A percentile compares a stretch with the other conserved stretches of the same genome.
Evolutionary conservation across 345 rosid species (phyloP).

Genomic region (Corchorus capsularis): DNA sequence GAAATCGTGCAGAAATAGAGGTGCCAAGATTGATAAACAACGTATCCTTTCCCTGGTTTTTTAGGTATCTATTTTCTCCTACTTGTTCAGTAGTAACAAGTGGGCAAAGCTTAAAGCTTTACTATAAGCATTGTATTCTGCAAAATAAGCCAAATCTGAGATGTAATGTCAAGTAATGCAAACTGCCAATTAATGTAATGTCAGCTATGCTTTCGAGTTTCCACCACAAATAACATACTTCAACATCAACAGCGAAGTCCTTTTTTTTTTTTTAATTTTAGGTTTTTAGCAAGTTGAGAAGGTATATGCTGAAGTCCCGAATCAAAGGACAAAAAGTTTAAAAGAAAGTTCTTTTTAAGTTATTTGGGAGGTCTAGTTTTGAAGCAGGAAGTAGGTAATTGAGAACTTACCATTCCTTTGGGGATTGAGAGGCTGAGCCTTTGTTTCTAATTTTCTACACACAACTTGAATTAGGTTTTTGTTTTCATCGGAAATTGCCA

Average conservation of each 20-base stretch:
- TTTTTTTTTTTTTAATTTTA: not conserved
- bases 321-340: not conserved
- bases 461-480: not conserved
- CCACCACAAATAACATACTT: not conserved
- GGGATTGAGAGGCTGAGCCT: constrained; percentile 12
- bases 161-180: not conserved
- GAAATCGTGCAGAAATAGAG: too few species aligned
- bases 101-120: too few species aligned
- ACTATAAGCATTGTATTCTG: too few species aligned
- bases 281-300: constrained; percentile 12
- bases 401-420: not conserved
- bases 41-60: too few species aligned
- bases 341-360: not conserved
- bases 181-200: not conserved
- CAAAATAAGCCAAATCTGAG: not conserved
- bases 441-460: constrained; percentile 15
- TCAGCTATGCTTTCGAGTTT: not conserved
- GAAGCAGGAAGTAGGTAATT: not conserved
- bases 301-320: not conserved
- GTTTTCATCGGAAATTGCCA: constrained; percentile 13
- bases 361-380: constrained; percentile 1
- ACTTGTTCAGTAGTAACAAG: too few species aligned
- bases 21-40: too few species aligned
- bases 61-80: too few species aligned
- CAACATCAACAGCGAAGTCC: not conserved